Evolutionary conservation across 139 green algal species (phyloP).

Genomic region (Nannochloris sp.): DNA sequence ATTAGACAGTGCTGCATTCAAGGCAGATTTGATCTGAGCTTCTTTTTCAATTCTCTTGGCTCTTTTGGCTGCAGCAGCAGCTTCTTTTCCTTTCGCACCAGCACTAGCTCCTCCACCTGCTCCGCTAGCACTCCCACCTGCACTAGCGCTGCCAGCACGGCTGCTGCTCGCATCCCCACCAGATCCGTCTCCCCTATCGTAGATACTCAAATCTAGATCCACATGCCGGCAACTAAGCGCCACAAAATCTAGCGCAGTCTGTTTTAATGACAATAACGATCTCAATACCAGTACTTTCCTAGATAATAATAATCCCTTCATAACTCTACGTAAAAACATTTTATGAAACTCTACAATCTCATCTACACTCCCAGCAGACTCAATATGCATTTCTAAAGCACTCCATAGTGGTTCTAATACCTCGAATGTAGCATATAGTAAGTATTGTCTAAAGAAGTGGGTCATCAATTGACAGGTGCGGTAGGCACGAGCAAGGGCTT

Average conservation of each 20-base stretch:
- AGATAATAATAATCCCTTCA: constrained; percentile 51
- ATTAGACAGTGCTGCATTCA: constrained; percentile 8
- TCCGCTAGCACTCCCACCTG: constrained; percentile 16
- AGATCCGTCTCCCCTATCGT: background rate
- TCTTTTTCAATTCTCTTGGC: background rate
- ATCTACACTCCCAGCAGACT: constrained; percentile 49
- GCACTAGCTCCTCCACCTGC: constrained; percentile 6
- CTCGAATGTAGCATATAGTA: constrained; percentile 78
- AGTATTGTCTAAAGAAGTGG: constrained; percentile 68
- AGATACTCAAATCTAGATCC: background rate
- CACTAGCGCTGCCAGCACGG: too few species aligned
- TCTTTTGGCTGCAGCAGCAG: background rate
- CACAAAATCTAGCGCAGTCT: constrained; percentile 28
- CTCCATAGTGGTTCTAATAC: constrained; percentile 73
- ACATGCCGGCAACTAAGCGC: constrained; percentile 5
- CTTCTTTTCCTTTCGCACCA: background rate
- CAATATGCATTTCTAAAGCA: constrained; percentile 36
- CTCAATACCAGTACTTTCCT: constrained; percentile 36
- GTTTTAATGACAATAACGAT: constrained; percentile 29
- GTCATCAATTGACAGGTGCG: constrained; percentile 56
- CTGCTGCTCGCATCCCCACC: background rate
- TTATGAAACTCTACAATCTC: constrained; percentile 61
- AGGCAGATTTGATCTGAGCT: background rate
- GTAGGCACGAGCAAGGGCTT: constrained; percentile 42
- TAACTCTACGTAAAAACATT: constrained; percentile 48